Evolutionary conservation across 2,329 filamentous ascomycete genomes (phyloP), one percentile per base, ranked within the genome.

Genomic region (Talaromyces piceae): DNA sequence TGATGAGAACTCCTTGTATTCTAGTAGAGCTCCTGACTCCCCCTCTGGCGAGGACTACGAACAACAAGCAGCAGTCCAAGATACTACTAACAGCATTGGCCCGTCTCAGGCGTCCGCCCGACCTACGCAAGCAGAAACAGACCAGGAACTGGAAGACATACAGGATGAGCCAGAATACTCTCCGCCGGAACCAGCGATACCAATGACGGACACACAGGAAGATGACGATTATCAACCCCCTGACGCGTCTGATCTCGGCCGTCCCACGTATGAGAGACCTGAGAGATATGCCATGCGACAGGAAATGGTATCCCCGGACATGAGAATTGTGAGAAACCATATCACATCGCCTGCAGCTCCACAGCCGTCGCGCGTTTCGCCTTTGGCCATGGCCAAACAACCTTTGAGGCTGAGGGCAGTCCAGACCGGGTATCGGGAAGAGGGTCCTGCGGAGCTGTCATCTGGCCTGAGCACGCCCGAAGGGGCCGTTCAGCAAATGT

Each of bases 1-100:
- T 73, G 90, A 96, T 71, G 86, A 94, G 67, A 90, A 94, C 65
- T 93, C 90, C 37, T 95, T 95, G 70, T 96, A 97, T 76, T 96
- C 91, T 59, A 96, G 91, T 72, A 88, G 86, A 73, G 80, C 79
- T 57, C 85, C 91, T 75, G 87, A 91, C 67, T 95, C 90, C 57
- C 75, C 79, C 65, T 75, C 77, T 55, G 67, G 71, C 33, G 67
- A 66, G 49, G 63, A 66, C 13, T 65, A 62, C 45, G 61, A 58
- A 50, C 49, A 55, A 8, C 50, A 49, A 18, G 37, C 41, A 28
- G 31, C 20, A 28, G 33, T 48, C 47, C 43, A 54, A 54, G 51
- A 33, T 27, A 44, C 49, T 51, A 51, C 47, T 54, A 41, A 50
- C 52, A 43, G 45, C 27, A 55, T 52, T 45, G 49, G 54, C 45